Evolutionary conservation across 495 filamentous ascomycete genomes (phyloP), one percentile per base, ranked within the genome.

Genomic region (Neurospora pannonica): DNA sequence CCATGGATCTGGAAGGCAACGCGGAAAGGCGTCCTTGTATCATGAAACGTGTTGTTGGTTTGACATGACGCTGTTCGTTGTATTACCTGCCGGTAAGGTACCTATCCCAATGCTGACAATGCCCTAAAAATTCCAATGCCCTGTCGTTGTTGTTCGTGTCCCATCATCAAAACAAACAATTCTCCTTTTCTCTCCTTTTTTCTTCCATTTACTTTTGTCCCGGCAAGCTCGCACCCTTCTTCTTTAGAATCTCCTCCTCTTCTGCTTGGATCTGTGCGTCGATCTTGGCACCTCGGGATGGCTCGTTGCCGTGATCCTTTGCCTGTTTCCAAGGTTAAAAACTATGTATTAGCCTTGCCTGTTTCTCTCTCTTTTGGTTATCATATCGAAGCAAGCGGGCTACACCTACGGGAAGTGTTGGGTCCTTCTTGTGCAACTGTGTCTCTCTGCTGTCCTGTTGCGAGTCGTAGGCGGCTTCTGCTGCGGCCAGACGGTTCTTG

Each of bases 401-500:
- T 24, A 2, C 72, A 81, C 90, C 76, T 86, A 93, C 92, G 24
- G 92, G 92, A 71, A 90, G 79, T 7, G 90, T 92, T 11, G 92
- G 86, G 76, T 93, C 89, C 78, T 89, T 84, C 85, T 92, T 88
- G 74, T 78, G 85, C 43, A 90, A 79, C 17, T 83, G 83, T 0
- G 88, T 88, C 82, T 93, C 89, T 11, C 82, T 77, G 75, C 88
- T 82, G 34, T 86, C 80, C 28, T 81, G 77, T 31, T 76, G 40
- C 24, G 34, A 77, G 75, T 81, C 71, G 1, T 67, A 75, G 71
- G 37, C 36, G 76, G 85, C 84, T 84, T 84, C 81, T 77, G 92
- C 90, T 11, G 89, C 87, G 9, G 85, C 92, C 37, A 94, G 86
- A 78, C 89, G 91, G 86, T 94, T 94, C 75, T 90, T 91, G 76